phyloP scores from a whole-genome alignment of 768 basidiomycete genomes.

The Termitomyces sp. region DNA sequence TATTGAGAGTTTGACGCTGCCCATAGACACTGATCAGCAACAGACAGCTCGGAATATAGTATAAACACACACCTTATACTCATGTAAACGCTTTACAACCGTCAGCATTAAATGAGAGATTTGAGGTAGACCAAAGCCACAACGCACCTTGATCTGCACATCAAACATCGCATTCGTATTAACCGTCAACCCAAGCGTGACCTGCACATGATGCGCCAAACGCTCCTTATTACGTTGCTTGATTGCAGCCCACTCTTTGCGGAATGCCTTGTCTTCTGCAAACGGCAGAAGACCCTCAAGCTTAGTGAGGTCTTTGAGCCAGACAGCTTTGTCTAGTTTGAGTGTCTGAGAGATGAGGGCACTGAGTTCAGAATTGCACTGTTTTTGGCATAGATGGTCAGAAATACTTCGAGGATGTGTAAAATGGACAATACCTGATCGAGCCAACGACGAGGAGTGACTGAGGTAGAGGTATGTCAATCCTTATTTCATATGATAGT shows the following conservation, averaged over 20 bases:
- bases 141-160: constrained; percentile 76
- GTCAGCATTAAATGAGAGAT: not conserved
- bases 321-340: constrained; percentile 63
- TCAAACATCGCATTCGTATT: constrained; percentile 82
- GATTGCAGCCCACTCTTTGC: constrained; percentile 74
- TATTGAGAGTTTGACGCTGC: constrained; percentile 91
- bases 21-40: not conserved
- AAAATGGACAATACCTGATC: constrained; percentile 48
- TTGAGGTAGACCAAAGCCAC: not conserved
- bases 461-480: constrained; percentile 23
- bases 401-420: not conserved
- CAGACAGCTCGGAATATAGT: not conserved
- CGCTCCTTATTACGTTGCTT: constrained; percentile 91
- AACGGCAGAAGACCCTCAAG: constrained; percentile 73
- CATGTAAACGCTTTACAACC: constrained; percentile 68
- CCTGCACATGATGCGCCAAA: constrained; percentile 70
- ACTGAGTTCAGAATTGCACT: constrained; percentile 89
- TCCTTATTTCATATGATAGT: not conserved
- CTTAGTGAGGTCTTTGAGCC: constrained; percentile 80
- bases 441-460: constrained; percentile 92
- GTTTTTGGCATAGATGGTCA: constrained; percentile 1
- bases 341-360: constrained; percentile 81
- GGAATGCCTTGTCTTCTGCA: constrained; percentile 71
- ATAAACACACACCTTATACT: constrained; percentile 63
- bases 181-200: constrained; percentile 62